phyloP scores from a whole-genome alignment of 208 protist genomes.

The Entamoeba histolytica region DNA sequence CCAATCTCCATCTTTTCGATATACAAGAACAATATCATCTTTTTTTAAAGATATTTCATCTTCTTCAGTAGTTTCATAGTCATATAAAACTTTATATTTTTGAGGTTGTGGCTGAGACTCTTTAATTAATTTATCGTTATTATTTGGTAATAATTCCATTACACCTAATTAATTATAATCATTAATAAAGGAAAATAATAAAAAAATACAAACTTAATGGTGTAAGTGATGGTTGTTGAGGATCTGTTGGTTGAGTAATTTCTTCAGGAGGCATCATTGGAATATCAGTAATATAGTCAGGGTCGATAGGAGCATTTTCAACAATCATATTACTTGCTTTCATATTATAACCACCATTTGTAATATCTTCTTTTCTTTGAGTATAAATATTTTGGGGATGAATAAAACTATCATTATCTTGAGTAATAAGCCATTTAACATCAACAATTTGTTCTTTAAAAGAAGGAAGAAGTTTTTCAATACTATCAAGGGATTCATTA shows the following conservation, averaged over 20 bases:
- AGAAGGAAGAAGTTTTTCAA: background rate
- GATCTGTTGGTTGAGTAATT: background rate
- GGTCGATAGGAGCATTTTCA: background rate
- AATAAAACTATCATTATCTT: background rate
- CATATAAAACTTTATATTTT: background rate
- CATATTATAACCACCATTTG: background rate
- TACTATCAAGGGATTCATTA: background rate
- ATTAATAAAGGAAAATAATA: too few species aligned
- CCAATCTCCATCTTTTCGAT: background rate
- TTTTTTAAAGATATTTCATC: background rate
- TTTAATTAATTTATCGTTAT: background rate
- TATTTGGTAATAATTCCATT: background rate
- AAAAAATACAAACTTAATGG: background rate
- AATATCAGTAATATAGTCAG: background rate
- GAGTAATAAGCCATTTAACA: background rate
- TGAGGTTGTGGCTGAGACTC: background rate
- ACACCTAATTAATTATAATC: background rate
- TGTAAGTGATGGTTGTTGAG: background rate
- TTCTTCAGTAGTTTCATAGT: background rate
- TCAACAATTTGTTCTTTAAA: background rate
- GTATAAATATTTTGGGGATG: background rate
- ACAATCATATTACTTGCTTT: background rate
- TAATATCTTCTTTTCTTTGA: background rate
- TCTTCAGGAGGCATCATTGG: background rate
- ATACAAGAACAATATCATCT: background rate